Conservation (phyloP, 2,329 filamentous ascomycete species). For the Arthrobotrys sphaeroides region DNA sequence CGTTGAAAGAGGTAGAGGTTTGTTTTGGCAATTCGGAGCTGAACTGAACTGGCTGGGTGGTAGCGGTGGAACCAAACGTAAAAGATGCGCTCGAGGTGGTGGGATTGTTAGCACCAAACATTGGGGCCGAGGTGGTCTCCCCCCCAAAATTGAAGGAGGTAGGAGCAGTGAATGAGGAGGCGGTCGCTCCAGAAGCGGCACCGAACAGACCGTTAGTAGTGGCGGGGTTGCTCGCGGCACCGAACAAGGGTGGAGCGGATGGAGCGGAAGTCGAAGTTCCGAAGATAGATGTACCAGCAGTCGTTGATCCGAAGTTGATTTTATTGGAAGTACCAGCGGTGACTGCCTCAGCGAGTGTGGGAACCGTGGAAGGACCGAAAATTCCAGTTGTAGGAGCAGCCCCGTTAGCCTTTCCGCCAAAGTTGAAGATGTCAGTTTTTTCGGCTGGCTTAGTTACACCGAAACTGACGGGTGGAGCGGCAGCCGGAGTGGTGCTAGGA, state of each 20-base stretch:
- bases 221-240: conserved; percentile 30
- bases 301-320: conserved; percentile 25
- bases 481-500: conserved; percentile 16
- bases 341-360: background rate
- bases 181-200: conserved; percentile 38
- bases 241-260: conserved; percentile 9
- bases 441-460: background rate
- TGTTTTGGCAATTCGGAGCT: conserved; percentile 28
- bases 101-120: conserved; percentile 37
- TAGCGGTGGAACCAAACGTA: conserved; percentile 49
- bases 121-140: conserved; percentile 16
- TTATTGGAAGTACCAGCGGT: conserved; percentile 19
- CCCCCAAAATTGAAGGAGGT: conserved; percentile 13
- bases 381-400: conserved; percentile 17
- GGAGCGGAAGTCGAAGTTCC: conserved; percentile 16
- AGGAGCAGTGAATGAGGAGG: conserved; percentile 33
- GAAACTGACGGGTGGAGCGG: conserved; percentile 19
- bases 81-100: conserved; percentile 43
- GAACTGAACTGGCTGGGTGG: conserved; percentile 32
- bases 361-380: conserved; percentile 5
- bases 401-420: background rate
- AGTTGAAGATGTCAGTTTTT: background rate
- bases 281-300: conserved; percentile 4
- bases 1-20: conserved; percentile 39
- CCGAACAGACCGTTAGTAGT: conserved; percentile 43